Evolutionary conservation across 2,329 filamentous ascomycete species (phyloP).

Genomic region (Phoma sp.): DNA sequence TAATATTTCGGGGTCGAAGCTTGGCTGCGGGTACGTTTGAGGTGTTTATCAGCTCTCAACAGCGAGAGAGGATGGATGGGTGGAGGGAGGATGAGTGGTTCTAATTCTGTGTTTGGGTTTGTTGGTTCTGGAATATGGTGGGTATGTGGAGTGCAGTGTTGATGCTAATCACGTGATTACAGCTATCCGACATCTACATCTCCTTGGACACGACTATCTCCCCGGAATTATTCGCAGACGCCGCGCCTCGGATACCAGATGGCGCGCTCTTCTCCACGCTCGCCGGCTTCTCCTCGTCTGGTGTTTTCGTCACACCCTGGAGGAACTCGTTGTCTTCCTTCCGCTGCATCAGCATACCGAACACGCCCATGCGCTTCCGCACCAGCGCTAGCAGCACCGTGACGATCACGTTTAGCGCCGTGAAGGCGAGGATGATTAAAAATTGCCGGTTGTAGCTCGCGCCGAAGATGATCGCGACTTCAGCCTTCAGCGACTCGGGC

Average conservation of each 20-base stretch:
- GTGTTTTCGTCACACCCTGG: conserved; percentile 5
- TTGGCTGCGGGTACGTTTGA: background rate
- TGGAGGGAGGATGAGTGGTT: too few relatives aligned
- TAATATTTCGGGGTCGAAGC: conserved; percentile 7
- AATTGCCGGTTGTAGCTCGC: conserved; percentile 43
- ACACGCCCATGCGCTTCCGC: conserved; percentile 32
- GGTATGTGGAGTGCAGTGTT: too few relatives aligned
- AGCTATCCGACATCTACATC: too few relatives aligned
- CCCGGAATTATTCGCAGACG: too few relatives aligned
- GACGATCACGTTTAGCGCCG: conserved; percentile 33
- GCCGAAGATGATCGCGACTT: conserved; percentile 36
- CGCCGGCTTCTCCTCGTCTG: conserved; percentile 1
- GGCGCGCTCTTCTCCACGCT: background rate
- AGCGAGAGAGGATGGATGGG: too few relatives aligned
- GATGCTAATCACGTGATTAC: too few relatives aligned
- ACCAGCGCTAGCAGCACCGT: conserved; percentile 25
- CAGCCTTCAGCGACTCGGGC: conserved; percentile 19
- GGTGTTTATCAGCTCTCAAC: too few relatives aligned
- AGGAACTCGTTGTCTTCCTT: conserved; percentile 37
- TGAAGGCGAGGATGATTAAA: conserved; percentile 37
- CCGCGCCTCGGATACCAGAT: background rate
- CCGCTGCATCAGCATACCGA: conserved; percentile 27
- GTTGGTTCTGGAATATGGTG: too few relatives aligned
- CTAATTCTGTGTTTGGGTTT: too few relatives aligned
- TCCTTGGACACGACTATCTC: too few relatives aligned